Evolutionary conservation across 371 early-diverging fungal species (phyloP), one percentile per base, ranked within the genome.

Genomic region (Capillidium rhysosporum): DNA sequence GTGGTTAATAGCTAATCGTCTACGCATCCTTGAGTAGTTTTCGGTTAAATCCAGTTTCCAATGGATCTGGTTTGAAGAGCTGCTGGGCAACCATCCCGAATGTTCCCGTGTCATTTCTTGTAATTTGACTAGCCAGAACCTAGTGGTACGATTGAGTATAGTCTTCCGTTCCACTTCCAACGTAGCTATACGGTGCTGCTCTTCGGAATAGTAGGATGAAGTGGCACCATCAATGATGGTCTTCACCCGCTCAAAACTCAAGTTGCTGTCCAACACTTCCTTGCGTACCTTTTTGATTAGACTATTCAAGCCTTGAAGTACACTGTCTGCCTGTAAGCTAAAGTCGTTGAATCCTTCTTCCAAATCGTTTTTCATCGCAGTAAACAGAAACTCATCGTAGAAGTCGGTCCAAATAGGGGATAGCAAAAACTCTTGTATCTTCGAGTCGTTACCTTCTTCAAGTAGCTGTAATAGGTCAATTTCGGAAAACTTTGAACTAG

Each of bases 31-130:
- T 28, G 56, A 44, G 40, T 56, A 49, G 63, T 75, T 75, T 54
- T 77, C 78, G 1, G 57, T 55, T 21, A 59, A 34, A 53, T 75
- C 73, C 21, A 76, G 57, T 53, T 71, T 71, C 70, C 72, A 77
- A 39, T 56, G 55, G 12, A 40, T 43, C 7, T 43, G 8, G 21
- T 43, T 43, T 5, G 7, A 5, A 43, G 7, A 14, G 21, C 18
- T 43, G 16, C 8, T 14, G 38, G 59, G 40, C 20, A 63, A 47
- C 72, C 71, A 71, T 9, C 67, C 63, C 1, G 66, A 69, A 14
- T 57, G 58, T 43, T 61, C 61, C 21, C 56, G 58, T 23, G 67
- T 68, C 49, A 75, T 54, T 23, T 61, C 63, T 21, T 67, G 63
- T 52, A 60, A 66, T 21, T 65, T 63, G 5, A 60, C 31, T 23